Conservation (phyloP, 2,329 filamentous ascomycete species). For the Cladophialophora chaetospira region DNA sequence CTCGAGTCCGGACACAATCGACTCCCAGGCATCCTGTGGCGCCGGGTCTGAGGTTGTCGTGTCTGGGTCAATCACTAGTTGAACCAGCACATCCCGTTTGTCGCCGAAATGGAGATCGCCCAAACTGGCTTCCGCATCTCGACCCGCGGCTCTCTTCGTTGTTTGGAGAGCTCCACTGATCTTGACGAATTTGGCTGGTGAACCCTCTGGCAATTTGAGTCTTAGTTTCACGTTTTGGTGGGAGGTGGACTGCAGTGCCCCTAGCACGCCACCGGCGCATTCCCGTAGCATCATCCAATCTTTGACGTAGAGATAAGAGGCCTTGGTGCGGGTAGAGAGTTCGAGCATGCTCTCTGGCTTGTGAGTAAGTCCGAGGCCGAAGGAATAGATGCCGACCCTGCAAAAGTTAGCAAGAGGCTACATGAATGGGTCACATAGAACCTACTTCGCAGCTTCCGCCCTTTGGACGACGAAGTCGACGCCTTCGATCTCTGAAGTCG, state of each 20-base stretch:
- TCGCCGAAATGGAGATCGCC: conserved; percentile 94
- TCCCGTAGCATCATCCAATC: conserved; percentile 99
- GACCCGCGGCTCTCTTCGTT: conserved; percentile 91
- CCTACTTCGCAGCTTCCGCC: conserved; percentile 93
- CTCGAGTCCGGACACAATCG: conserved; percentile 91
- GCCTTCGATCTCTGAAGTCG: conserved; percentile 88
- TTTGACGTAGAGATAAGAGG: conserved; percentile 96
- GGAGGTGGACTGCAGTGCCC: conserved; percentile 88
- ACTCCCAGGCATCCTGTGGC: conserved; percentile 95
- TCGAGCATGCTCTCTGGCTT: conserved; percentile 99
- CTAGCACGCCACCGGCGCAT: conserved; percentile 89
- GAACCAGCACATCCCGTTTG: conserved; percentile 90
- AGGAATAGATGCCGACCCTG: conserved; percentile 92
- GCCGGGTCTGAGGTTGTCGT: conserved; percentile 78
- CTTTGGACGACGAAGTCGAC: conserved; percentile 97
- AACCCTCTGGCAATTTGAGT: conserved; percentile 90
- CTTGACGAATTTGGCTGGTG: conserved; percentile 96
- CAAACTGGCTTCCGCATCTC: conserved; percentile 88
- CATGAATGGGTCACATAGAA: background rate
- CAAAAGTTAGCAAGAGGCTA: conserved; percentile 32
- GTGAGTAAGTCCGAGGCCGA: conserved; percentile 92
- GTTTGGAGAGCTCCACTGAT: conserved; percentile 95
- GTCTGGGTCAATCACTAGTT: conserved; percentile 88
- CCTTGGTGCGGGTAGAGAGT: conserved; percentile 90
- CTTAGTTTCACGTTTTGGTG: conserved; percentile 98